Evolutionary conservation across 2,329 filamentous ascomycete species (phyloP).

Genomic region (Celoporthe dispersa): DNA sequence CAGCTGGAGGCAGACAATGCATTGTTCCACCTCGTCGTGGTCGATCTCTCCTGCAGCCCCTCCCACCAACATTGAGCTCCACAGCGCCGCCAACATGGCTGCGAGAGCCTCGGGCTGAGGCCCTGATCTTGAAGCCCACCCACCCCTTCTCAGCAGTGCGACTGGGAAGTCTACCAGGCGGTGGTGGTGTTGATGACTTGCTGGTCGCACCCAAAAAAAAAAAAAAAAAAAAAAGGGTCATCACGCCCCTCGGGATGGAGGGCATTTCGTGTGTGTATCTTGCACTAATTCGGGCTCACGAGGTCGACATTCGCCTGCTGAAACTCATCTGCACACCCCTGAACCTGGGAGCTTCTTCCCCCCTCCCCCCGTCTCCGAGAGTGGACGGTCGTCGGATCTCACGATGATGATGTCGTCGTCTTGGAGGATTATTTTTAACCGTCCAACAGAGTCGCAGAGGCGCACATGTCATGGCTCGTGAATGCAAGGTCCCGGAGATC

Average conservation of each 20-base stretch:
- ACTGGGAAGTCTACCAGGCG: background rate
- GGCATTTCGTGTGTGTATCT: background rate
- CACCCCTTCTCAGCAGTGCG: background rate
- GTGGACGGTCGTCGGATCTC: background rate
- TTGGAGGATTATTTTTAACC: background rate
- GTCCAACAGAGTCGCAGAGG: background rate
- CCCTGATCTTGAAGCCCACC: too few species aligned
- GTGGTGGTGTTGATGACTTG: background rate
- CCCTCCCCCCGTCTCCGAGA: background rate
- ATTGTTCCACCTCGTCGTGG: background rate
- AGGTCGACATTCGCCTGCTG: background rate
- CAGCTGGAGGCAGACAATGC: background rate
- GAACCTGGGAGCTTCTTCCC: background rate
- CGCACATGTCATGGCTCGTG: slow-evolving; percentile 22
- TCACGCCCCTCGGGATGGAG: background rate
- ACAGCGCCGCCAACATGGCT: background rate
- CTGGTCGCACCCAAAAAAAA: background rate
- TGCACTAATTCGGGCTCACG: background rate
- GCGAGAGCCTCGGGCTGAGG: background rate
- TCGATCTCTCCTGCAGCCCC: background rate
- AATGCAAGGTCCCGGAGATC: slow-evolving; percentile 29
- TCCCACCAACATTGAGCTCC: background rate
- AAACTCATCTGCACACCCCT: background rate
- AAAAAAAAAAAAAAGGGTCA: background rate
- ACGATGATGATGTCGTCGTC: background rate